Percentiles rank a stretch among this genome's conserved stretches.
phyloP scores from a whole-genome alignment of 73 alveolate species.

The Tetrahymena elliotti region DNA sequence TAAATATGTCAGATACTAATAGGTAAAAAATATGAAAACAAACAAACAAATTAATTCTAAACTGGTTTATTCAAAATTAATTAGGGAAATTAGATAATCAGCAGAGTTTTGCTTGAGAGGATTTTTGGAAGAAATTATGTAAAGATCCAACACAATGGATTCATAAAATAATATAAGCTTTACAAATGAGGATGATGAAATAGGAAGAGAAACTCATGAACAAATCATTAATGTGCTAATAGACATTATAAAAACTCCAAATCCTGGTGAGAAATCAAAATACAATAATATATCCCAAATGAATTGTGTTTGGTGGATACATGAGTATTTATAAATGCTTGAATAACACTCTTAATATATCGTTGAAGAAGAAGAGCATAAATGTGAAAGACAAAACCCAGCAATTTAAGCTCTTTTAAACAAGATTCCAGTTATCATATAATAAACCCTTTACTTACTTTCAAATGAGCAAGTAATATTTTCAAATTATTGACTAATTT shows the following conservation, averaged over 20 bases:
- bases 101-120: neutral
- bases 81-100: neutral
- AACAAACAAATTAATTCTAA: neutral
- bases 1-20: neutral
- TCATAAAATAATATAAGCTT: neutral
- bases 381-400: neutral
- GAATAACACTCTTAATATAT: neutral
- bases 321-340: neutral
- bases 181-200: neutral
- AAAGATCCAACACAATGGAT: neutral
- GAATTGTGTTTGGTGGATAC: neutral
- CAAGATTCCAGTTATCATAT: neutral
- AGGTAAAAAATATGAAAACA: neutral
- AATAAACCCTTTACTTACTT: neutral
- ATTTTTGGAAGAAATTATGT: neutral
- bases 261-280: neutral
- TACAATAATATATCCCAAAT: neutral
- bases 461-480: neutral
- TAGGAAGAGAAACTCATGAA: neutral
- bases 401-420: neutral
- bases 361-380: neutral
- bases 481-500: no score
- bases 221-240: neutral
- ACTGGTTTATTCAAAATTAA: neutral
- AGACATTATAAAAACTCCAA: neutral